Conservation (phyloP, 306 rosid genomes). For the Trichosanthes truncata region DNA sequence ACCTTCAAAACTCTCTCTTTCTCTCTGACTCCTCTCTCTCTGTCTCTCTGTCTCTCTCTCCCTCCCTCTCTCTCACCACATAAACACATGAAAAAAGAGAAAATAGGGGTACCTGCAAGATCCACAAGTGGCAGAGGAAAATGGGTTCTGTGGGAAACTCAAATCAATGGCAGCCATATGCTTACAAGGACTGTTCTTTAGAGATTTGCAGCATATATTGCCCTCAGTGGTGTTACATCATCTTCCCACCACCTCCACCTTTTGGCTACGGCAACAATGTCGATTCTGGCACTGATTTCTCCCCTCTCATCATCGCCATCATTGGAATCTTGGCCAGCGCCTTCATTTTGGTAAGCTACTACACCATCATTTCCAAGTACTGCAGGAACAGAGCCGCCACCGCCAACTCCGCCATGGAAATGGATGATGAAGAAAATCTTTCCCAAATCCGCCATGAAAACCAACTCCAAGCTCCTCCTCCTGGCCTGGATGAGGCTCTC, state of each 20-base stretch:
- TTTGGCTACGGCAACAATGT: constrained; percentile 5
- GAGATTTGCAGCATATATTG: constrained; percentile 70
- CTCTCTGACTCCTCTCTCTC: background rate
- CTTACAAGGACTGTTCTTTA: constrained; percentile 47
- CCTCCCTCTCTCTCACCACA: background rate
- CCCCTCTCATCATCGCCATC: constrained; percentile 63
- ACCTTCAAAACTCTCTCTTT: background rate
- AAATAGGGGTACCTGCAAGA: constrained; percentile 3
- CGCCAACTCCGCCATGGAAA: background rate
- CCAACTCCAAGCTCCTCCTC: constrained; percentile 15
- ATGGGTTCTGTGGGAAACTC: constrained; percentile 36
- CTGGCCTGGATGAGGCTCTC: constrained; percentile 48
- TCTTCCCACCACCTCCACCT: constrained; percentile 71
- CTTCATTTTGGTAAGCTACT: constrained; percentile 49
- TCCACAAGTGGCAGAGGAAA: constrained; percentile 4
- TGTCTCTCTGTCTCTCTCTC: background rate
- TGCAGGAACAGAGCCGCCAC: constrained; percentile 23
- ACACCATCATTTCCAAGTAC: constrained; percentile 49
- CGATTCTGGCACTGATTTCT: constrained; percentile 32
- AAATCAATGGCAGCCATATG: constrained; percentile 38
- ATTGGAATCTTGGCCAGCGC: constrained; percentile 62
- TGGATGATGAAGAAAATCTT: constrained; percentile 13
- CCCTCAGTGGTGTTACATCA: constrained; percentile 67
- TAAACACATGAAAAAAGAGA: constrained; percentile 2
- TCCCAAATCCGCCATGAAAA: constrained; percentile 11